Evolutionary conservation across 345 rosid genomes (phyloP).

Genomic region (Gossypium raimondii): DNA sequence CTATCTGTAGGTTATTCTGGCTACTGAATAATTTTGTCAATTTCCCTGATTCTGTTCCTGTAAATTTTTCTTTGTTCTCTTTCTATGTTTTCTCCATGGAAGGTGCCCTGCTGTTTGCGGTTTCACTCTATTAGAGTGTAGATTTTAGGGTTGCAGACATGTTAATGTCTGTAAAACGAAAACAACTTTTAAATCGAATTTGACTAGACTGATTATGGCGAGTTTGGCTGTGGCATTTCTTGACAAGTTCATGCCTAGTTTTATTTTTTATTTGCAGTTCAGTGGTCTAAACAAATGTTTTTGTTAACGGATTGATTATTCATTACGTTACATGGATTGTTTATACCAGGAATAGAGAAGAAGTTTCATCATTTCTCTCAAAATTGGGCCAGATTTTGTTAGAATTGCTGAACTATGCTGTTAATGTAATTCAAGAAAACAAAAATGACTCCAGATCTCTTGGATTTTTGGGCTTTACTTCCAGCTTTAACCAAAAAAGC

Average conservation of each 20-base stretch:
- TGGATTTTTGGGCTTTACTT: slow-evolving; percentile 40
- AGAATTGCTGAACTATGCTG: slow-evolving; percentile 55
- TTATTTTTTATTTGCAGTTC: not conserved
- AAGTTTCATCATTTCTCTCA: slow-evolving; percentile 45
- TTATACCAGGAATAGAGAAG: slow-evolving; percentile 55
- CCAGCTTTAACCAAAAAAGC: slow-evolving; percentile 37
- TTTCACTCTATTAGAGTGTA: not conserved
- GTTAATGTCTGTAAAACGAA: not conserved
- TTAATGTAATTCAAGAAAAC: slow-evolving; percentile 36
- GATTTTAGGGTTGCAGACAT: not conserved
- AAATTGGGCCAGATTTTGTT: slow-evolving; percentile 50
- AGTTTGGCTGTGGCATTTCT: not conserved
- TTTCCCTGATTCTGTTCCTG: not conserved
- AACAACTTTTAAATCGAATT: not conserved
- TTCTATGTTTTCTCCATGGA: slow-evolving; percentile 5
- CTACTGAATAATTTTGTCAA: not conserved
- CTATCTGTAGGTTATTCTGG: not conserved
- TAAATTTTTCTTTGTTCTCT: not conserved
- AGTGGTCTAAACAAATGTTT: not conserved
- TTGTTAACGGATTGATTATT: not conserved
- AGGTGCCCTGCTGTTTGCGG: not conserved
- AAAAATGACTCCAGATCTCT: slow-evolving; percentile 43
- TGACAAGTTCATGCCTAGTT: not conserved
- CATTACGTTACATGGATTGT: slow-evolving; percentile 15
- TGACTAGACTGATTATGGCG: not conserved